Conservation (phyloP, 192 early-diverging fungal species). For the Funneliformis geosporum region DNA sequence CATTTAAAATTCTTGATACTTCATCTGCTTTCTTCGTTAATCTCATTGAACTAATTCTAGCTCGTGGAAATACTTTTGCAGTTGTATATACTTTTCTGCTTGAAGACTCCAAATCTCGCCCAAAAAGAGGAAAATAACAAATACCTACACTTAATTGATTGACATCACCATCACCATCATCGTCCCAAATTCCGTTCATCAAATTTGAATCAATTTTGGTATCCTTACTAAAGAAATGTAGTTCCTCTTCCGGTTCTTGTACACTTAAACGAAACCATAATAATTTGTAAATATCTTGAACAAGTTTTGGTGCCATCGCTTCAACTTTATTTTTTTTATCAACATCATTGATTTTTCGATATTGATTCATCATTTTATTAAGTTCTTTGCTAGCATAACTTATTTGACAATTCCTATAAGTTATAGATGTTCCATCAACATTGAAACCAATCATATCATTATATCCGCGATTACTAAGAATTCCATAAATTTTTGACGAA, state of each 20-base stretch:
- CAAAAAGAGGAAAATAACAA: slow-evolving; percentile 1
- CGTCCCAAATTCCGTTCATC: neutral
- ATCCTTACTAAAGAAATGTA: neutral
- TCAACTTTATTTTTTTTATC: neutral
- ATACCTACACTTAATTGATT: neutral
- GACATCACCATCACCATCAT: neutral
- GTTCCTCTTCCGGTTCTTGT: neutral
- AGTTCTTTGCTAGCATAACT: neutral
- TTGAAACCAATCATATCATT: neutral
- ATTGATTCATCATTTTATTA: neutral
- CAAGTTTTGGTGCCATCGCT: neutral
- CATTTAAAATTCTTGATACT: too few relatives aligned
- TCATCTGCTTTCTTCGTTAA: neutral
- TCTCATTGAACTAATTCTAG: neutral
- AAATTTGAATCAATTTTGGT: neutral
- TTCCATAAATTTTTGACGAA: slow-evolving; percentile 9
- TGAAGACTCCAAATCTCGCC: neutral
- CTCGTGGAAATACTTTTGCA: neutral
- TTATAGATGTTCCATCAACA: neutral
- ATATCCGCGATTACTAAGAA: slow-evolving; percentile 8
- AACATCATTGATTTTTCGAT: neutral
- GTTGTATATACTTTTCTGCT: neutral
- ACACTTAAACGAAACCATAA: neutral
- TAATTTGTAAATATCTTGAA: neutral
- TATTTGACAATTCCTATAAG: neutral